phyloP scores from a whole-genome alignment of 176 grass and related monocot species.

The Bonia amplexicaulis region DNA sequence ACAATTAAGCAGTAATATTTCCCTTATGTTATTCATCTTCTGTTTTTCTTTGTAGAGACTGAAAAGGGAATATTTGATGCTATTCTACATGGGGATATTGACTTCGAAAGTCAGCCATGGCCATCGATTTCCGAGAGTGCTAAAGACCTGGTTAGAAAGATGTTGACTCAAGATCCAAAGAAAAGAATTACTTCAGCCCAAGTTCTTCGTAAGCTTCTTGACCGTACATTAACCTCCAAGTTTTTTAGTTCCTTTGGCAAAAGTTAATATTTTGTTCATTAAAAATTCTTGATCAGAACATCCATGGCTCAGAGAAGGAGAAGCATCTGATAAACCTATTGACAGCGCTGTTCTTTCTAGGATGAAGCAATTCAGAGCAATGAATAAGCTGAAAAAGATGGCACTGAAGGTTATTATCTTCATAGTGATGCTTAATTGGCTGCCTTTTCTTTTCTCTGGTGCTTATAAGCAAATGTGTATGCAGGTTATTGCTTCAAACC shows the following conservation, averaged over 20 bases:
- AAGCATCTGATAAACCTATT: slow-evolving; percentile 93
- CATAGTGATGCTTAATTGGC: background rate
- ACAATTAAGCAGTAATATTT: slow-evolving; percentile 18
- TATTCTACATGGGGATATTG: slow-evolving; percentile 74
- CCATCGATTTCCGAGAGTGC: slow-evolving; percentile 84
- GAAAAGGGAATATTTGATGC: slow-evolving; percentile 97
- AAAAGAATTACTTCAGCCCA: slow-evolving; percentile 87
- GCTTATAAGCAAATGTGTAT: slow-evolving; percentile 21
- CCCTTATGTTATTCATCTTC: slow-evolving; percentile 7
- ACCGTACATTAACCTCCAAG: slow-evolving; percentile 5
- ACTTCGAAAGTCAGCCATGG: slow-evolving; percentile 91
- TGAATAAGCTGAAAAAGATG: slow-evolving; percentile 99
- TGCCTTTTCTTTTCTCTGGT: background rate
- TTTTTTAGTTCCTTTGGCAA: background rate
- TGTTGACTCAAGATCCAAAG: slow-evolving; percentile 90
- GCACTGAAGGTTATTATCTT: slow-evolving; percentile 74
- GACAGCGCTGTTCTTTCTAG: slow-evolving; percentile 97
- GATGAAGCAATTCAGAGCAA: slow-evolving; percentile 99
- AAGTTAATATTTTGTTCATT: slow-evolving; percentile 29
- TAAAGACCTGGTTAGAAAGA: slow-evolving; percentile 88
- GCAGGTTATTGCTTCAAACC: slow-evolving; percentile 92
- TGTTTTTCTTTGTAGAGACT: slow-evolving; percentile 60
- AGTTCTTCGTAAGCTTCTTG: slow-evolving; percentile 74
- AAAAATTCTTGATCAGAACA: slow-evolving; percentile 58
- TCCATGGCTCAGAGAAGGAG: slow-evolving; percentile 89